phyloP scores from a whole-genome alignment of 2,329 filamentous ascomycete genomes.

The Albophoma yamanashiensis region DNA sequence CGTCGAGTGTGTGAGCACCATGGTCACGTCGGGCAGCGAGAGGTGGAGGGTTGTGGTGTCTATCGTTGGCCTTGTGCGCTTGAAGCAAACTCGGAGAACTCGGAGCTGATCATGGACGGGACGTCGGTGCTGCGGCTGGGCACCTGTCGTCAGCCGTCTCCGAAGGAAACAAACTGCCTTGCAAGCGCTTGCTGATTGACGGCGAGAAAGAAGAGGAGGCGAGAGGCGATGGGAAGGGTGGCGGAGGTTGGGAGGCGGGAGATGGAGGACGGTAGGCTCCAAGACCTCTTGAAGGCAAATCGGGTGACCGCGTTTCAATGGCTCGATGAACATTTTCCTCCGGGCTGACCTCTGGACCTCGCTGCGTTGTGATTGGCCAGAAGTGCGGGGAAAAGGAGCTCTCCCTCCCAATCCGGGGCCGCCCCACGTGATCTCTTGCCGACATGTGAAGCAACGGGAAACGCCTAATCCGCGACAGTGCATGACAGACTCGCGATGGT shows the following conservation, averaged over 20 bases:
- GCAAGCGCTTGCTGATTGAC: conserved; percentile 1
- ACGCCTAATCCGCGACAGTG: neutral
- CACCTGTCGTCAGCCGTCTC: neutral
- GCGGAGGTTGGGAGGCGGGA: neutral
- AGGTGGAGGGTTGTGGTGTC: too few relatives aligned
- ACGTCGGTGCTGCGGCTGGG: conserved; percentile 4
- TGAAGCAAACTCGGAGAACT: conserved; percentile 12
- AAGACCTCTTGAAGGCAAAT: conserved; percentile 6
- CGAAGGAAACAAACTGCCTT: neutral
- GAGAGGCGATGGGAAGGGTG: neutral
- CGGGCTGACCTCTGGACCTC: neutral
- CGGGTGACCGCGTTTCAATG: conserved; percentile 9
- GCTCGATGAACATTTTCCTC: conserved; percentile 9
- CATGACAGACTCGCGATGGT: neutral
- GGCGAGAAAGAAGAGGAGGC: conserved; percentile 1
- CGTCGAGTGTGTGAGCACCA: conserved; percentile 55
- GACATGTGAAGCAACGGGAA: neutral
- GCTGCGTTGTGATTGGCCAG: conserved; percentile 16
- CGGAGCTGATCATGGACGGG: conserved; percentile 12
- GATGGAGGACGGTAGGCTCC: neutral
- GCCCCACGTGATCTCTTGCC: conserved; percentile 3
- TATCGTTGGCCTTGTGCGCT: conserved; percentile 2
- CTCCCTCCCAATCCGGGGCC: conserved; percentile 3
- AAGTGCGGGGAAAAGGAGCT: conserved; percentile 16
- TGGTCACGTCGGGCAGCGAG: conserved; percentile 21